Evolutionary conservation across 352 stramenopile genomes (phyloP).

Genomic region (Phytophthora macrochlamydospora): DNA sequence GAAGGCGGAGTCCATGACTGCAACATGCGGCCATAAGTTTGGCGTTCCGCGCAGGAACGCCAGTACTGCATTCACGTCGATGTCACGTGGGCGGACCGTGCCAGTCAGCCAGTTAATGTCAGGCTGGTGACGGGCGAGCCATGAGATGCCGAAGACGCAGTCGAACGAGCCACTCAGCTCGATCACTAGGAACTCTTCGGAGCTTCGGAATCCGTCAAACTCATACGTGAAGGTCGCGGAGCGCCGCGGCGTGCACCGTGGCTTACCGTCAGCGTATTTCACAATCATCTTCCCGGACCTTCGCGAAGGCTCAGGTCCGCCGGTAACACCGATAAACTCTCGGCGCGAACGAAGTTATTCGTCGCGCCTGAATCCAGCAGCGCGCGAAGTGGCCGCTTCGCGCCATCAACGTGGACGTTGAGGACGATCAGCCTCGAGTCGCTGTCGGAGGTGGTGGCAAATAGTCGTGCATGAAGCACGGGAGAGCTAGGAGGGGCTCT

Average conservation of each 20-base stretch:
- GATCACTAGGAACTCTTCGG: constrained; percentile 37
- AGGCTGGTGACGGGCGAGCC: constrained; percentile 29
- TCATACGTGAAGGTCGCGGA: constrained; percentile 14
- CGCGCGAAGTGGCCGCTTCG: not conserved
- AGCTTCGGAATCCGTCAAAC: constrained; percentile 22
- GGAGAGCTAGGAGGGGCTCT: not conserved
- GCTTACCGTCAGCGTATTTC: not conserved
- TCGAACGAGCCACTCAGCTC: not conserved
- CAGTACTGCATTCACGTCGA: constrained; percentile 1
- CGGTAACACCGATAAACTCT: constrained; percentile 12
- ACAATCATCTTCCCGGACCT: not conserved
- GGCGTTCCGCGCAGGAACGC: constrained; percentile 11
- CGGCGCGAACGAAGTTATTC: constrained; percentile 18
- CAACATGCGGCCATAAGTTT: constrained; percentile 12
- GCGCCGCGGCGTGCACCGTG: not conserved
- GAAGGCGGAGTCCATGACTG: constrained; percentile 21
- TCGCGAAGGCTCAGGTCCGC: constrained; percentile 17
- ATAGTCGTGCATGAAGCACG: not conserved
- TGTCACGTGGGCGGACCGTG: constrained; percentile 13
- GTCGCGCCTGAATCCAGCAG: not conserved
- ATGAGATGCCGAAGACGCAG: constrained; percentile 21
- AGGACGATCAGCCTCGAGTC: not conserved
- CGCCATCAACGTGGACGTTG: not conserved
- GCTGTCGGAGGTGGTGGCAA: not conserved
- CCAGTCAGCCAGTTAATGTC: constrained; percentile 25